Evolutionary conservation across 768 basidiomycete species (phyloP), one percentile per base, ranked within the genome.

Genomic region (Boletus rubescentipes): DNA sequence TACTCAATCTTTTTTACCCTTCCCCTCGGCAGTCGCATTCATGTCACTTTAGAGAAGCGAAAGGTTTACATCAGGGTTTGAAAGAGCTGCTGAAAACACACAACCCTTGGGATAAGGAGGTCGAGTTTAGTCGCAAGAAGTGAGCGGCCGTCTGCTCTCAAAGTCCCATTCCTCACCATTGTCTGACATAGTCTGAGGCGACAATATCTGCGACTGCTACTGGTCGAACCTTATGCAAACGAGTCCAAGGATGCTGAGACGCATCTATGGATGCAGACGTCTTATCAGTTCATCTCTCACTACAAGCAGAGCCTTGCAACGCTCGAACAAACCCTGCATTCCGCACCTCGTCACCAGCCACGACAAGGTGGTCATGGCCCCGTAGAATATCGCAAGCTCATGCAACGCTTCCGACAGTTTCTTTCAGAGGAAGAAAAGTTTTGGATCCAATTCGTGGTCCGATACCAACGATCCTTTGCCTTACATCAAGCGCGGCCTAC

Each of bases 201-300:
- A 49, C 81, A 80, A 39, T 85, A 90, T 67, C 75, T 92, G 46
- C 81, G 77, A 42, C 75, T 91, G 35, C 77, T 93, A 18, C 79
- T 91, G 58, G 68, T 83, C 20, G 76, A 89, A 64, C 86, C 89
- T 2, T 82, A 80, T 62, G 78, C 87, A 39, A 80, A 78, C 45
- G 89, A 91, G 69, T 84, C 86, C 44, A 85, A 86, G 66, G 88
- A 91, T 73, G 83, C 82, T 38, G 89, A 93, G 66, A 89, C 81
- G 30, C 85, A 89, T 59, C 79, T 96, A 9, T 96, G 93, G 93
- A 91, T 93, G 84, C 88, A 92, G 66, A 95, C 93, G 0, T 89
- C 91, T 35, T 90, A 96, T 71, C 78, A 82, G 36, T 83, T 93
- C 72, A 96, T 96, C 58, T 75, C 87, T 15, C 77, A 80, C 21